Percentiles rank a stretch among this genome's conserved stretches.
Evolutionary conservation across 768 basidiomycete genomes (phyloP).

Genomic region (Naganishia randhawae): DNA sequence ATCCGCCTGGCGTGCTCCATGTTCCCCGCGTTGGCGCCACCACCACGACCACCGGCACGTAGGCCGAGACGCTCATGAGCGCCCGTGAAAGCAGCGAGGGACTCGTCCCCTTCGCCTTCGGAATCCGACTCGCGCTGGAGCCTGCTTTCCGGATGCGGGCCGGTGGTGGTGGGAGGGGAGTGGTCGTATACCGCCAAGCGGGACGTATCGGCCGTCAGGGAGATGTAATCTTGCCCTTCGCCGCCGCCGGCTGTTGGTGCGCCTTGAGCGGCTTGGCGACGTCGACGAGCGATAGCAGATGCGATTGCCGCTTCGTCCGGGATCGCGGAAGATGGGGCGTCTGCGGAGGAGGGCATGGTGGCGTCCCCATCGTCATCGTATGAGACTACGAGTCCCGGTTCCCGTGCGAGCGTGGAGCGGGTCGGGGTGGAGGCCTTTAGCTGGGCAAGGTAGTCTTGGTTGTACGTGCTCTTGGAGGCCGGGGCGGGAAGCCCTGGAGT

Average conservation of each 20-base stretch:
- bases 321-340: slow-evolving; percentile 36
- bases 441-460: slow-evolving; percentile 49
- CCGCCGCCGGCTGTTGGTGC: slow-evolving; percentile 31
- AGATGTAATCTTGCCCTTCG: slow-evolving; percentile 49
- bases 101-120: slow-evolving; percentile 21
- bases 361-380: slow-evolving; percentile 28
- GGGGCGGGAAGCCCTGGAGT: slow-evolving; percentile 17
- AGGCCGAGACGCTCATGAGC: slow-evolving; percentile 49
- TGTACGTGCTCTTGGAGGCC: slow-evolving; percentile 38
- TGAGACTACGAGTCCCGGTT: not conserved
- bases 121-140: slow-evolving; percentile 54
- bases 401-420: slow-evolving; percentile 32
- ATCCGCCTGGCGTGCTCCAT: slow-evolving; percentile 46
- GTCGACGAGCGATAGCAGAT: slow-evolving; percentile 50
- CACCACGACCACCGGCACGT: slow-evolving; percentile 44
- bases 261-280: slow-evolving; percentile 40
- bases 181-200: slow-evolving; percentile 44
- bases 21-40: slow-evolving; percentile 33
- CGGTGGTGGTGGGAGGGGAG: slow-evolving; percentile 26
- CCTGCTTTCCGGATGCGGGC: slow-evolving; percentile 51
- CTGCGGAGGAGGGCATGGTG: not conserved
- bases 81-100: slow-evolving; percentile 49
- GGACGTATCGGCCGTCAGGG: slow-evolving; percentile 46
- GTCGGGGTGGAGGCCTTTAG: slow-evolving; percentile 51
- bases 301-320: slow-evolving; percentile 51